Base-by-base conservation (phyloP, 805 yeast genomes). In the Metschnikowia santaceciliae region DNA sequence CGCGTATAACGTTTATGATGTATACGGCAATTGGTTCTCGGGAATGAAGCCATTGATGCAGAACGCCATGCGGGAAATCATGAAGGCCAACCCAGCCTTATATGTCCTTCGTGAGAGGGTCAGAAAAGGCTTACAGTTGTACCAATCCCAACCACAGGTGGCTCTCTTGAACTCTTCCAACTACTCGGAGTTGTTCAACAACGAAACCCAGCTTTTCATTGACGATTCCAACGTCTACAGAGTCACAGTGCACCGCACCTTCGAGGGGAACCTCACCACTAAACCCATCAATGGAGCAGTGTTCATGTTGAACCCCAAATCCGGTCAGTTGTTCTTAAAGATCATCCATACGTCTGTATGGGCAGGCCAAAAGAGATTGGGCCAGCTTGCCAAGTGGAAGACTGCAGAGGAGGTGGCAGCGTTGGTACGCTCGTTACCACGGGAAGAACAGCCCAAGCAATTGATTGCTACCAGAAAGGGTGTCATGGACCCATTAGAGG, bases 361-460 rank as follows among this genome's bases (percentile, higher is more conserved):
- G 95, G 86, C 96, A 3, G 99, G 99, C 17, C 98, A 94, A 67
- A 91, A 90, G 62, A 85, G 97, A 60, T 76, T 92, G 53, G 86
- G 94, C 30, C 97, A 94, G 63, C 71, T 94, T 56, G 91, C 98
- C 1, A 94, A 94, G 65, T 94, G 99, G 99, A 94, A 92, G 66
- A 84, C 98, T 1, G 98, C 99, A 0, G 99, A 94, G 69, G 98
- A 92, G 67, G 96, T 90, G 20, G 92, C 97, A 14, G 96, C 96
- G 0, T 72, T 94, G 56, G 79, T 94, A 17, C 77, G 97, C 40
- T 88, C 97, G 0, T 70, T 94, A 48, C 97, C 97, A 0, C 77
- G 82, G 49, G 97, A 92, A 61, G 97, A 94, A 68, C 97, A 90
- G 61, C 99, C 99, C 2, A 87, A 87, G 61, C 96, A 91, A 67